These are phyloP conservation scores for Rhipidocladum racemiflorum DNA, from an alignment of 176 grass and related monocot species.

Conservation along the genomic window DNA sequence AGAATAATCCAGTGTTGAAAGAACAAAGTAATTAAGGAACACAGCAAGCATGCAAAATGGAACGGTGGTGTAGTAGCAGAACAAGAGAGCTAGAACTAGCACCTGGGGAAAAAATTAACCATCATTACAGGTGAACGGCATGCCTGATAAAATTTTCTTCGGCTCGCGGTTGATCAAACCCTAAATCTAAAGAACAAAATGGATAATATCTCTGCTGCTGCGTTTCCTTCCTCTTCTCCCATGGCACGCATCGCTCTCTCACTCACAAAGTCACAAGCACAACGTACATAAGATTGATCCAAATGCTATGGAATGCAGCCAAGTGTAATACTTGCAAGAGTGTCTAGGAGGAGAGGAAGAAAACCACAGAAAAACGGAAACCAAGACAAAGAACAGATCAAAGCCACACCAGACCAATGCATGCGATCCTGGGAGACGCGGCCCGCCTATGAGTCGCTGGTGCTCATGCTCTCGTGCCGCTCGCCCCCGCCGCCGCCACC, in stretches of 20 bases:
- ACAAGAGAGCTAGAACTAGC: neutral
- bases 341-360: slow-evolving; percentile 21
- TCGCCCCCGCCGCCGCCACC: slow-evolving; percentile 35
- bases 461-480: slow-evolving; percentile 93
- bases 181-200: slow-evolving; percentile 64
- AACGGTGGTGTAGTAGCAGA: neutral
- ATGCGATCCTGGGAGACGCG: slow-evolving; percentile 37
- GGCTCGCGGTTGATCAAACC: slow-evolving; percentile 59
- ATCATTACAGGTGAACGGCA: slow-evolving; percentile 34
- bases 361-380: slow-evolving; percentile 44
- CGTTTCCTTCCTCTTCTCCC: slow-evolving; percentile 35
- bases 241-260: slow-evolving; percentile 32
- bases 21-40: neutral
- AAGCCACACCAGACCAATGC: slow-evolving; percentile 60
- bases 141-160: slow-evolving; percentile 43
- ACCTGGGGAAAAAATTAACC: slow-evolving; percentile 17
- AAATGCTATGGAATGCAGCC: slow-evolving; percentile 42
- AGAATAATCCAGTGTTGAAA: neutral
- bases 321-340: slow-evolving; percentile 32
- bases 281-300: slow-evolving; percentile 19
- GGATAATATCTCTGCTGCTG: slow-evolving; percentile 44
- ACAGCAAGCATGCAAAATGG: slow-evolving; percentile 21
- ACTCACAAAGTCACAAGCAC: slow-evolving; percentile 48
- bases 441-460: slow-evolving; percentile 69
- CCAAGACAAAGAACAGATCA: slow-evolving; percentile 57